Percentiles rank a stretch among this genome's conserved stretches.
These are phyloP conservation scores for Colletotrichum chrysophilum DNA, from an alignment of 2,329 filamentous ascomycete species.

Conservation along the genomic window DNA sequence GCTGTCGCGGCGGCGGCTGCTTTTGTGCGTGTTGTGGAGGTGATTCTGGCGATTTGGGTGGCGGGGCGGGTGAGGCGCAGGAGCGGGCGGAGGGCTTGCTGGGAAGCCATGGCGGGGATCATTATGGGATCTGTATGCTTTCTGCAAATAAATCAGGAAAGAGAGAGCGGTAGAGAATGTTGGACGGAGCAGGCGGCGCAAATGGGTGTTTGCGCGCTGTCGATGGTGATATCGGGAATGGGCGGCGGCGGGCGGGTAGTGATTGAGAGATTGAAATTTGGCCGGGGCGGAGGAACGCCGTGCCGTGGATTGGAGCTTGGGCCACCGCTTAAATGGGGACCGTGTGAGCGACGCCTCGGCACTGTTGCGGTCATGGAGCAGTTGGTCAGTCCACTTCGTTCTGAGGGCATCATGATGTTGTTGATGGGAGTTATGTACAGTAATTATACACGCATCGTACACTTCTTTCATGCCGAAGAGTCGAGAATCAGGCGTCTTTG, in stretches of 20 bases:
- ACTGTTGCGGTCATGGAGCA: not conserved
- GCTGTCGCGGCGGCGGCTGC: not conserved
- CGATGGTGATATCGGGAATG: not conserved
- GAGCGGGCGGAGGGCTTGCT: slow-evolving; percentile 13
- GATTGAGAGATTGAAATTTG: slow-evolving; percentile 3
- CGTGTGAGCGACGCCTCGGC: not conserved
- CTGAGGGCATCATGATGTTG: not conserved
- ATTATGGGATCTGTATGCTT: not conserved
- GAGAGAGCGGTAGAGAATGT: not conserved
- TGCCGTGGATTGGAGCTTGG: slow-evolving; percentile 12
- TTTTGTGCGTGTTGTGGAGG: not conserved
- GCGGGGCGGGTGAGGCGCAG: not conserved
- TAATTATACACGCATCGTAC: not conserved
- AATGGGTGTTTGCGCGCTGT: not conserved
- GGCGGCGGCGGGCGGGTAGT: not conserved
- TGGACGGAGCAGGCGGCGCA: not conserved
- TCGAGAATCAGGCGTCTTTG: slow-evolving; percentile 62
- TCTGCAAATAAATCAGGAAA: not conserved
- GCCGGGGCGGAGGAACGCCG: slow-evolving; percentile 12
- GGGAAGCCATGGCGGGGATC: slow-evolving; percentile 8
- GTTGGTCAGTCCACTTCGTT: not conserved
- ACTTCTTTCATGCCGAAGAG: not conserved
- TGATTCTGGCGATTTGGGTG: not conserved
- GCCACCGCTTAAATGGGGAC: not conserved
- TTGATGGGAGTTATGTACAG: not conserved